phyloP scores from a whole-genome alignment of 2,329 filamentous ascomycete species.

The Cladosporium sp. region DNA sequence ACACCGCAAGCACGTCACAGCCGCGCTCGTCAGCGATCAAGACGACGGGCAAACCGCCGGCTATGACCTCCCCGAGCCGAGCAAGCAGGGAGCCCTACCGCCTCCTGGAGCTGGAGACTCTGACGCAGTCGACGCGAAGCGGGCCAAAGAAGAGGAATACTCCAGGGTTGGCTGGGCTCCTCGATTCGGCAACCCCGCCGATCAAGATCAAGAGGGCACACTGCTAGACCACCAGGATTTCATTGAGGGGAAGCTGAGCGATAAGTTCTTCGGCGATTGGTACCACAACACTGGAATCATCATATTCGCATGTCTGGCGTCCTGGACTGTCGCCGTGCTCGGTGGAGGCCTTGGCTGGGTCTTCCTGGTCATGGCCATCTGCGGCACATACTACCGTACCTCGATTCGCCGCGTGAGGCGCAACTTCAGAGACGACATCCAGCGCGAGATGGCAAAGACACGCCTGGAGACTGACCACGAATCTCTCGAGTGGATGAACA shows the following conservation, averaged over 20 bases:
- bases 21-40: conserved; percentile 71
- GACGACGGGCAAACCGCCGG: conserved; percentile 62
- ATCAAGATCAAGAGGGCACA: conserved; percentile 50
- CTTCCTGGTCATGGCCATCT: conserved; percentile 84
- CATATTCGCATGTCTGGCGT: conserved; percentile 80
- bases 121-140: conserved; percentile 1
- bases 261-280: conserved; percentile 95
- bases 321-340: conserved; percentile 82
- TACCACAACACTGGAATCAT: conserved; percentile 97
- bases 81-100: conserved; percentile 61
- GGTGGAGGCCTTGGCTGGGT: conserved; percentile 92
- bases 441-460: conserved; percentile 79
- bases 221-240: conserved; percentile 83
- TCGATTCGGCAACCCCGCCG: conserved; percentile 65
- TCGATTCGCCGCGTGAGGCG: conserved; percentile 87
- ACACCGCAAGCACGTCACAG: conserved; percentile 52
- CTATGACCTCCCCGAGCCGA: conserved; percentile 72
- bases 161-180: conserved; percentile 78
- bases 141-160: conserved; percentile 28
- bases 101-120: conserved; percentile 46
- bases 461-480: conserved; percentile 85
- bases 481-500: conserved; percentile 98
- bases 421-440: conserved; percentile 92
- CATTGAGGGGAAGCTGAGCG: conserved; percentile 75
- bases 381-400: conserved; percentile 93